phyloP scores from a whole-genome alignment of 1,284 basidiomycete genomes.

The Farysia itapuensis region DNA sequence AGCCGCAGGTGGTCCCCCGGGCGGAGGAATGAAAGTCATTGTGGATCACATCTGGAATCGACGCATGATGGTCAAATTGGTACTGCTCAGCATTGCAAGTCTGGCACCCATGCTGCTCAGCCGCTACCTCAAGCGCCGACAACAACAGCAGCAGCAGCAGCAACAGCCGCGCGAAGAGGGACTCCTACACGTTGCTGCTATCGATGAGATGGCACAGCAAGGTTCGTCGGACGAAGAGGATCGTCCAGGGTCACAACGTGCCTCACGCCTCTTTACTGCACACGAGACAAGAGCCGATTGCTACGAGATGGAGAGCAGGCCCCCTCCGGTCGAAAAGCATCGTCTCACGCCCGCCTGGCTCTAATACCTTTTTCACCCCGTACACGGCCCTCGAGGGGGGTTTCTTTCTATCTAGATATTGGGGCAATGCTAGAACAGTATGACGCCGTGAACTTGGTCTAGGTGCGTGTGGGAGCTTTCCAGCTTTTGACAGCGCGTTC shows the following conservation, averaged over 20 bases:
- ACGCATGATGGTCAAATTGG: conserved; percentile 48
- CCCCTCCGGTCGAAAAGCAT: too few relatives aligned
- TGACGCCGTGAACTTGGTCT: too few relatives aligned
- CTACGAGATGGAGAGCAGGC: too few relatives aligned
- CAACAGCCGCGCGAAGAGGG: conserved; percentile 12
- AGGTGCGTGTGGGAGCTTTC: too few relatives aligned
- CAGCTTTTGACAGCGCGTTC: conserved; percentile 43
- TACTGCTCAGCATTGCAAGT: conserved; percentile 45
- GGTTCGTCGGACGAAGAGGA: conserved; percentile 24
- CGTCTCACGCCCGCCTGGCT: too few relatives aligned
- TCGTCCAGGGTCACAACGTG: conserved; percentile 8
- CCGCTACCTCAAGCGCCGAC: conserved; percentile 23
- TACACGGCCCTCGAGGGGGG: too few relatives aligned
- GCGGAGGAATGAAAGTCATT: conserved; percentile 43
- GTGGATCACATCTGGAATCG: conserved; percentile 47
- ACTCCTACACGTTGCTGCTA: conserved; percentile 5
- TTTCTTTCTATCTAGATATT: too few relatives aligned
- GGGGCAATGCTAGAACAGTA: too few relatives aligned
- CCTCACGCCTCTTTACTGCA: too few relatives aligned
- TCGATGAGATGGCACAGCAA: conserved; percentile 1
- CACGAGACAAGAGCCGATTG: too few relatives aligned
- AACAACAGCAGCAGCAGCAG: conserved; percentile 6
- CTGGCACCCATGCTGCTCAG: conserved; percentile 44
- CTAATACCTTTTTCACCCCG: too few relatives aligned
- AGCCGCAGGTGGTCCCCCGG: conserved; percentile 20